These are phyloP conservation scores for Aspergillus jensenii DNA, from an alignment of 2,329 filamentous ascomycete species.

Conservation along the genomic window DNA sequence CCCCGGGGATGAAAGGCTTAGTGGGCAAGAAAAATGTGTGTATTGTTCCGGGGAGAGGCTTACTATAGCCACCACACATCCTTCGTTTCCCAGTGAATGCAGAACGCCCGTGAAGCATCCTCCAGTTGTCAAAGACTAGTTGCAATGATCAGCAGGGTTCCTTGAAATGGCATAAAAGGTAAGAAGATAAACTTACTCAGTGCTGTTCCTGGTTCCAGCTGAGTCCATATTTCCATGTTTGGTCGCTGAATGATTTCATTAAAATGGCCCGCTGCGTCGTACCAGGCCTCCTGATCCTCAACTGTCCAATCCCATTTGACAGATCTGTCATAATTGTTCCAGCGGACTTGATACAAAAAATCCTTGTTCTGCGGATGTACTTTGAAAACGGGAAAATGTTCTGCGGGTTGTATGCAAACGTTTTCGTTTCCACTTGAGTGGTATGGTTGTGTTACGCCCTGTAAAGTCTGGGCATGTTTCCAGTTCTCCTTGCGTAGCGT, in stretches of 20 bases:
- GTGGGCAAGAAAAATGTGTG: no score
- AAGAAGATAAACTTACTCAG: conserved; percentile 58
- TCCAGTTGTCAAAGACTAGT: conserved; percentile 92
- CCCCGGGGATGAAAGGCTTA: no score
- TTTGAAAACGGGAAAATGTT: conserved; percentile 70
- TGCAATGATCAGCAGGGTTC: conserved; percentile 10
- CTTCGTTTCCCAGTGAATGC: conserved; percentile 80
- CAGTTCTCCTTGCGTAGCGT: conserved; percentile 57
- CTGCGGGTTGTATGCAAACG: conserved; percentile 73
- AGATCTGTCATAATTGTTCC: conserved; percentile 91
- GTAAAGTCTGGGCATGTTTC: conserved; percentile 59
- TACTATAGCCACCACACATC: conserved; percentile 89
- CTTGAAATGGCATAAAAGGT: neutral
- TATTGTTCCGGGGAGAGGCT: conserved; percentile 38
- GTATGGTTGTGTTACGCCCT: conserved; percentile 61
- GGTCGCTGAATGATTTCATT: conserved; percentile 65
- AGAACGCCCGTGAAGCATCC: conserved; percentile 82
- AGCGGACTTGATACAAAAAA: conserved; percentile 67
- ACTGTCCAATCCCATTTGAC: conserved; percentile 58
- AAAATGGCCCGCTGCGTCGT: conserved; percentile 74
- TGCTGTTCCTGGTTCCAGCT: conserved; percentile 74
- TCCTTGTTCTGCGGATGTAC: conserved; percentile 46
- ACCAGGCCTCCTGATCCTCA: conserved; percentile 64
- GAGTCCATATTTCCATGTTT: conserved; percentile 73
- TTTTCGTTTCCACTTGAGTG: conserved; percentile 88